Percentiles rank a stretch among this genome's conserved stretches.
phyloP scores from a whole-genome alignment of 2,329 filamentous ascomycete species.

The Penicillium sclerotigenum region DNA sequence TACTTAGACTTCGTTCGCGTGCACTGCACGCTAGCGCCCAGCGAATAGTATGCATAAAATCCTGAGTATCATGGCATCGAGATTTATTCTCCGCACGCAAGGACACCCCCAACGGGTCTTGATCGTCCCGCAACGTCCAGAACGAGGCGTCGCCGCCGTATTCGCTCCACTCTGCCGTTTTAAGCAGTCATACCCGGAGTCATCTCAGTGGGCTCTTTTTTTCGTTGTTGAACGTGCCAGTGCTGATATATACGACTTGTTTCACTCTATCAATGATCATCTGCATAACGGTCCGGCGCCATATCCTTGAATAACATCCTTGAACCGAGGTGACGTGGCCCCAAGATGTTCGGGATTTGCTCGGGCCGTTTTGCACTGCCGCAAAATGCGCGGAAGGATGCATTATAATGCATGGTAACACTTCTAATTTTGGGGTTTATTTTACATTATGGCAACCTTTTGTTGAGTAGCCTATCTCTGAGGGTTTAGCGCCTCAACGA shows the following conservation, averaged over 20 bases:
- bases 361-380: neutral
- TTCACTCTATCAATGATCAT: conserved; percentile 9
- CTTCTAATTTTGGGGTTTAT: neutral
- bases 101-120: neutral
- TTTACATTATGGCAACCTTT: neutral
- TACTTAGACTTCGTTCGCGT: conserved; percentile 12
- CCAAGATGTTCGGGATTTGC: neutral
- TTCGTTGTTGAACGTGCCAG: neutral
- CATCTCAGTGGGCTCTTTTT: neutral
- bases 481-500: neutral
- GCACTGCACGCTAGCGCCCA: conserved; percentile 1
- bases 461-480: neutral
- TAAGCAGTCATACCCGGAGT: neutral
- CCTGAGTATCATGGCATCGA: neutral
- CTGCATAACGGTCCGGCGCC: neutral
- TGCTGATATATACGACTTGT: conserved; percentile 8
- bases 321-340: neutral
- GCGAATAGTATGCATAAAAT: conserved; percentile 8
- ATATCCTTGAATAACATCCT: no score
- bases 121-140: neutral
- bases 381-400: neutral
- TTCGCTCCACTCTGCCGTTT: neutral
- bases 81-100: conserved; percentile 1
- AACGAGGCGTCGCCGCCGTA: neutral
- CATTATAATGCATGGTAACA: neutral